Percentiles rank a stretch among this genome's conserved stretches.
phyloP scores from a whole-genome alignment of 73 alveolate genomes.

The Tetrahymena elliotti region DNA sequence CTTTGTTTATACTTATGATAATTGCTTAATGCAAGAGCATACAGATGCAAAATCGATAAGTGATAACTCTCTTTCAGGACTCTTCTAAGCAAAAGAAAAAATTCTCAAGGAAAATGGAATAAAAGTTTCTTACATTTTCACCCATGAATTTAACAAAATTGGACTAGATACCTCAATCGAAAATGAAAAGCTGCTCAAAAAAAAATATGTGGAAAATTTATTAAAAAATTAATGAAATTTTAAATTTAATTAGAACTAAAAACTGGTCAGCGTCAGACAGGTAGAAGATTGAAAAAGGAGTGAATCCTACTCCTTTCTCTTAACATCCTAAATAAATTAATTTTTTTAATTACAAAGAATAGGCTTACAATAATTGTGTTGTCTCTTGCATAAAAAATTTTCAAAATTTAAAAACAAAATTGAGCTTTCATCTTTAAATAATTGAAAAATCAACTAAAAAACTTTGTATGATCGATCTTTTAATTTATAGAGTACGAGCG shows the following conservation, averaged over 20 bases:
- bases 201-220: not conserved
- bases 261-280: not conserved
- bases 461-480: too few species aligned
- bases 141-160: not conserved
- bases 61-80: not conserved
- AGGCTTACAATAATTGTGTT: too few species aligned
- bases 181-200: not conserved
- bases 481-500: too few species aligned
- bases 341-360: too few species aligned
- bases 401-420: too few species aligned
- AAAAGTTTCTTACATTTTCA: not conserved
- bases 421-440: too few species aligned
- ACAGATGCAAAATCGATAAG: not conserved
- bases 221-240: not conserved
- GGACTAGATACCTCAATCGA: not conserved
- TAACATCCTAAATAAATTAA: too few species aligned
- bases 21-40: not conserved
- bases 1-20: not conserved
- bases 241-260: too few species aligned
- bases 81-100: not conserved
- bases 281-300: not conserved
- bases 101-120: not conserved
- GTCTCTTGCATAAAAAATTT: too few species aligned
- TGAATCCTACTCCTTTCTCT: too few species aligned
- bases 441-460: too few species aligned